phyloP scores from a whole-genome alignment of 2,329 filamentous ascomycete species.

The Fonsecaea multimorphosa region DNA sequence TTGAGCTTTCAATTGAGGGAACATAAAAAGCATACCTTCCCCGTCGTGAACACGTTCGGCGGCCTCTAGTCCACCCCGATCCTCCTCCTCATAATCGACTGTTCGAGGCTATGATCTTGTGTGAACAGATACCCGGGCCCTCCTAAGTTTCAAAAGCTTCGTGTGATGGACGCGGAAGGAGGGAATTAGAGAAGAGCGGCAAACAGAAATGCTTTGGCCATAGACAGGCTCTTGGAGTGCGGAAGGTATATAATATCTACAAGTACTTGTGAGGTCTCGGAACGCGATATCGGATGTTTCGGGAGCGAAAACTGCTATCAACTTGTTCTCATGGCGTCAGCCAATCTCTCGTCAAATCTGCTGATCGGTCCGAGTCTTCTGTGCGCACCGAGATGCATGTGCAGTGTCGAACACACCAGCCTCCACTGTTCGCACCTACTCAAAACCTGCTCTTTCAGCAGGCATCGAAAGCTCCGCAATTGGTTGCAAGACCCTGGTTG shows the following conservation, averaged over 20 bases:
- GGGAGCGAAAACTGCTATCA: background rate
- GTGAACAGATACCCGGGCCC: background rate
- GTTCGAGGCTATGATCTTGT: background rate
- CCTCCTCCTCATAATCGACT: background rate
- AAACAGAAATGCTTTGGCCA: background rate
- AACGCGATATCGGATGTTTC: background rate
- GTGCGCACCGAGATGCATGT: background rate
- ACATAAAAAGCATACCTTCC: constrained; percentile 17
- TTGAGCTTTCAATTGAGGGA: constrained; percentile 15
- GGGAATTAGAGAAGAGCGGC: background rate
- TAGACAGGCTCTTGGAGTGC: too few relatives aligned
- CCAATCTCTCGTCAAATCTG: background rate
- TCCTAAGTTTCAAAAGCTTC: background rate
- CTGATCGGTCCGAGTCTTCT: background rate
- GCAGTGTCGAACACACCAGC: background rate
- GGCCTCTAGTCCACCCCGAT: constrained; percentile 10
- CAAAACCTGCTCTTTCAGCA: background rate
- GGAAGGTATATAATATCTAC: constrained; percentile 5
- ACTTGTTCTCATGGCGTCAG: background rate
- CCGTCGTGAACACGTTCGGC: constrained; percentile 18
- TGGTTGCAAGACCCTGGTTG: background rate
- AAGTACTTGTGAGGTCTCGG: background rate
- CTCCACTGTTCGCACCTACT: background rate
- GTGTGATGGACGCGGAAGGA: background rate
- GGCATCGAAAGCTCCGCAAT: background rate